phyloP scores from a whole-genome alignment of 2,329 filamentous ascomycete species.

The Didymella glomerata region DNA sequence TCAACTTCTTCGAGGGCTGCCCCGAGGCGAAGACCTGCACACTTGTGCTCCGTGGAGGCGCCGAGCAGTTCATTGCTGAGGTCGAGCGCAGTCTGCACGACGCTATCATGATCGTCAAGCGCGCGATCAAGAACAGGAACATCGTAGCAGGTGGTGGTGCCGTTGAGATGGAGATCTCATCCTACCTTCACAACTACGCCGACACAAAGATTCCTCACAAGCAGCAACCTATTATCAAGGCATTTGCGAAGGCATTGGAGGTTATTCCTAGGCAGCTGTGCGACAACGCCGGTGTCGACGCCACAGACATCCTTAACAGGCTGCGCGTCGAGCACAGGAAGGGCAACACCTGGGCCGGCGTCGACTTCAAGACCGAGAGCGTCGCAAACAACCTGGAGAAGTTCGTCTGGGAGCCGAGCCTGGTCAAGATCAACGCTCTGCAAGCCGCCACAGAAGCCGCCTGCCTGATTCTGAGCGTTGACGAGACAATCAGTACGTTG shows the following conservation, averaged over 20 bases:
- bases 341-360: conserved; percentile 91
- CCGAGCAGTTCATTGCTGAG: conserved; percentile 98
- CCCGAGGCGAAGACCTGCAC: conserved; percentile 97
- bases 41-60: conserved; percentile 90
- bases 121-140: conserved; percentile 90
- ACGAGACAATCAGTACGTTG: conserved; percentile 90
- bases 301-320: conserved; percentile 96
- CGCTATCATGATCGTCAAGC: conserved; percentile 99
- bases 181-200: conserved; percentile 90
- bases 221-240: conserved; percentile 97
- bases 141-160: conserved; percentile 97
- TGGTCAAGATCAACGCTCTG: conserved; percentile 97
- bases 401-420: conserved; percentile 96
- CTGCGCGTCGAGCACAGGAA: conserved; percentile 95
- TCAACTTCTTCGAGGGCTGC: conserved; percentile 98
- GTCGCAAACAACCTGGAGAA: conserved; percentile 92
- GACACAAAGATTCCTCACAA: conserved; percentile 93
- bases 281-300: conserved; percentile 98
- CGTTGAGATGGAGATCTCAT: conserved; percentile 94
- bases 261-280: conserved; percentile 96
- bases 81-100: conserved; percentile 98
- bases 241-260: conserved; percentile 96
- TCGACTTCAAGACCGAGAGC: conserved; percentile 92
- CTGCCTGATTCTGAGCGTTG: conserved; percentile 93
- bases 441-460: conserved; percentile 95